Evolutionary conservation across 2,329 filamentous ascomycete genomes (phyloP), one percentile per base, ranked within the genome.

Genomic region (Stromatinia cepivora): DNA sequence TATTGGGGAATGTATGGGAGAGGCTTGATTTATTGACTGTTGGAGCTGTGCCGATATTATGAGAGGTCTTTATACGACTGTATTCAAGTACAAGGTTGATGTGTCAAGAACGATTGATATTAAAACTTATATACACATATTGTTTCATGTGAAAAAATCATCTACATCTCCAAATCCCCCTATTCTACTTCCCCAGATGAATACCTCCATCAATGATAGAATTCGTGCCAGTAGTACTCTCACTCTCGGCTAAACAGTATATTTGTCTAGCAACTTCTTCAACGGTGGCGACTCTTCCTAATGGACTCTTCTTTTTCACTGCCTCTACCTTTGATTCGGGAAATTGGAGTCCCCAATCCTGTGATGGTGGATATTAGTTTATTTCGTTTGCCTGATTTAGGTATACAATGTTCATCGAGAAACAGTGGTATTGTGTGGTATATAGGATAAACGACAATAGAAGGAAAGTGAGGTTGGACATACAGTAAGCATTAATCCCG

Each of bases 231-330:
- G 86, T 87, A 34, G 83, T 81, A 39, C 81, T 84, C 72, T 78
- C 81, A 46, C 79, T 84, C 70, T 81, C 81, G 3, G 82, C 84
- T 48, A 86, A 82, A 50, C 79, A 80, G 56, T 84, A 78, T 0
- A 87, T 84, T 72, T 86, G 85, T 58, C 85, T 81, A 4, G 85
- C 85, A 31, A 85, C 84, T 70, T 87, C 85, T 59, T 76, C 75
- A 9, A 74, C 64, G 4, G 67, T 75, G 5, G 74, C 71, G n/a
- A 74, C 46, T 59, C 69, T 71, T 36, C 75, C 74, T 39, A 76
- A 34, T 2, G 69, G 61, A 17, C 70, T 73, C 52, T 72, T 74
- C n/a, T 67, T 71, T n/a, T 66, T 73, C 8, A 66, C 54, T 9
- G 62, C 63, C 13, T 75, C 71, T 25, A 73, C 28, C 39, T 72